Conservation (phyloP, 1,139 yeast genomes). For the Scheffersomyces titani region DNA sequence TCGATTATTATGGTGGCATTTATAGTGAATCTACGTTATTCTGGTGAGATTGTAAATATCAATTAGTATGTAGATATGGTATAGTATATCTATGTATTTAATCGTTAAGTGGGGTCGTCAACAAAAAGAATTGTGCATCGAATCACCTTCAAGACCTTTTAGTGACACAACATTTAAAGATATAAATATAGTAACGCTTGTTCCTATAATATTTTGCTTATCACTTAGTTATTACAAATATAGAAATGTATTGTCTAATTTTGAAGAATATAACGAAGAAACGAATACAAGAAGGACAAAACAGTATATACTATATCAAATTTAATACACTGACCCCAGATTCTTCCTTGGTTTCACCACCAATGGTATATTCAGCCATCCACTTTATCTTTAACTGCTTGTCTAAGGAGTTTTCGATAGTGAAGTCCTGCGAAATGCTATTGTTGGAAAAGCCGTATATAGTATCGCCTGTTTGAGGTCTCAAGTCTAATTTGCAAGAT, state of each 20-base stretch:
- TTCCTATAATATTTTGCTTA: neutral
- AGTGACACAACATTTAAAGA: too few relatives aligned
- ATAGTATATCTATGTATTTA: too few relatives aligned
- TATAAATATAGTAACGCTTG: too few relatives aligned
- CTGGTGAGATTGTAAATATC: neutral
- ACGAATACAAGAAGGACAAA: neutral
- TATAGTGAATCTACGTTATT: neutral
- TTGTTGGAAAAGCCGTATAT: constrained; percentile 52
- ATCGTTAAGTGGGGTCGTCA: too few relatives aligned
- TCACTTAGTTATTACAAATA: too few relatives aligned
- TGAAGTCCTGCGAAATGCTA: constrained; percentile 61
- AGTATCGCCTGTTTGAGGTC: constrained; percentile 65
- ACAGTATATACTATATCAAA: neutral
- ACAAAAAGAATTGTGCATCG: too few relatives aligned
- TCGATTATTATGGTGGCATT: neutral
- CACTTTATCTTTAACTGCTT: constrained; percentile 73
- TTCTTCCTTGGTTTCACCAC: constrained; percentile 52
- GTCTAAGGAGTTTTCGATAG: constrained; percentile 53
- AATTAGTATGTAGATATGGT: too few relatives aligned
- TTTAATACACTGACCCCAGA: constrained; percentile 51
- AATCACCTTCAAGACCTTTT: too few relatives aligned
- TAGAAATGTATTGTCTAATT: neutral
- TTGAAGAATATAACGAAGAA: neutral
- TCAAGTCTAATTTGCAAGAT: constrained; percentile 60
- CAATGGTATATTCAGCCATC: constrained; percentile 63